A percentile compares a stretch with the other conserved stretches of the same genome.
phyloP scores from a whole-genome alignment of 192 early-diverging fungal genomes.

The Coemansia sp. region DNA sequence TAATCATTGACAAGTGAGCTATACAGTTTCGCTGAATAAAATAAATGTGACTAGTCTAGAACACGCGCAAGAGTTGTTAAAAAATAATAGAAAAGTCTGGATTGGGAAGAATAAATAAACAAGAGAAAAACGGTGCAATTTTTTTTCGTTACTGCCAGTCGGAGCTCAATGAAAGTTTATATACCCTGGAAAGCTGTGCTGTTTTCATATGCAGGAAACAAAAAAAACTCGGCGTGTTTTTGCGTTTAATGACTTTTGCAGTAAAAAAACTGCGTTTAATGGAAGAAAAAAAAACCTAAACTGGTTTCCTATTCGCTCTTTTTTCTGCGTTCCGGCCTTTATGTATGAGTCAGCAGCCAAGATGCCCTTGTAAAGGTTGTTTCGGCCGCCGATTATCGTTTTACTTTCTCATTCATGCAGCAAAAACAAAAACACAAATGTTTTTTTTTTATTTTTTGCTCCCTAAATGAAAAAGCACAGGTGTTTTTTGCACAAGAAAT shows the following conservation, averaged over 20 bases:
- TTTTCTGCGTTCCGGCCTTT: not conserved
- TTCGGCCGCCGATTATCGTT: slow-evolving; percentile 7
- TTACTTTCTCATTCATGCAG: slow-evolving; percentile 1
- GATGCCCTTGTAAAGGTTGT: not conserved
- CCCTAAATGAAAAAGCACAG: too few relatives aligned
- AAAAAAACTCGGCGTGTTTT: not conserved
- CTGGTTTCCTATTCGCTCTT: not conserved
- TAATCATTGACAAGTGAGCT: not conserved
- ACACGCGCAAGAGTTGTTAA: not conserved
- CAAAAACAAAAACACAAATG: not conserved
- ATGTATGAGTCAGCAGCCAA: slow-evolving; percentile 12
- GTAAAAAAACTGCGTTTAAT: not conserved
- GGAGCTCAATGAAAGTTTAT: not conserved
- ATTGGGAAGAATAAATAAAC: not conserved
- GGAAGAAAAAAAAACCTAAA: not conserved
- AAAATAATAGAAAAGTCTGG: not conserved
- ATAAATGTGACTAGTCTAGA: not conserved
- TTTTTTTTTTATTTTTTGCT: not conserved
- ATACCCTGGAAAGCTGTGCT: not conserved
- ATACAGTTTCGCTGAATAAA: not conserved
- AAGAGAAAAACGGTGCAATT: not conserved
- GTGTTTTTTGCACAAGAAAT: not conserved
- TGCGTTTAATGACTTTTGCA: not conserved
- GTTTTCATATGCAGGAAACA: not conserved
- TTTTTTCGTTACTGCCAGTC: not conserved